A percentile compares a stretch with the other conserved stretches of the same genome.
phyloP scores from a whole-genome alignment of 306 rosid genomes.

The Oxytropis ochrocephala region DNA sequence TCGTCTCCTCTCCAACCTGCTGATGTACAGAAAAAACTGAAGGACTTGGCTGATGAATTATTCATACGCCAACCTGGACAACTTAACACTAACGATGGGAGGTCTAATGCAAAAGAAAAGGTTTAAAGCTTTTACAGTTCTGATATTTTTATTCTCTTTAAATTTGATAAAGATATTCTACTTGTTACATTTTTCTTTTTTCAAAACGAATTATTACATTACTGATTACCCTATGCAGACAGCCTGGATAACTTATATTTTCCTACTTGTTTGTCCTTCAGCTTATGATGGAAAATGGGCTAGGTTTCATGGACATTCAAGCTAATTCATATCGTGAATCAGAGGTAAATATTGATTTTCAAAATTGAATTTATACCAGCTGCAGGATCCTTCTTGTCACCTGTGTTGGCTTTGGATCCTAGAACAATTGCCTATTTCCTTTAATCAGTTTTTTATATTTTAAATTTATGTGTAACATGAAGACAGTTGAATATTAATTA shows the following conservation, averaged over 20 bases:
- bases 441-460: not conserved
- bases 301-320: slow-evolving; percentile 36
- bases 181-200: not conserved
- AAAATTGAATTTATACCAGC: slow-evolving; percentile 10
- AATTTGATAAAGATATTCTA: not conserved
- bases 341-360: slow-evolving; percentile 42
- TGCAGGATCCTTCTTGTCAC: not conserved
- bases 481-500: not conserved
- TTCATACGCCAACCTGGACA: slow-evolving; percentile 34
- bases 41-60: slow-evolving; percentile 61
- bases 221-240: not conserved
- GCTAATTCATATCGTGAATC: slow-evolving; percentile 35
- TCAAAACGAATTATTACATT: not conserved
- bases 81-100: slow-evolving; percentile 4
- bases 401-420: not conserved
- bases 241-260: not conserved
- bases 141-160: slow-evolving; percentile 1
- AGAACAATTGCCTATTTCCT: not conserved
- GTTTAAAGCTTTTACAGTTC: slow-evolving; percentile 25
- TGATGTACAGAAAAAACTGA: slow-evolving; percentile 60
- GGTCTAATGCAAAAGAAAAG: slow-evolving; percentile 33
- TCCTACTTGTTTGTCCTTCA: slow-evolving; percentile 14
- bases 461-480: not conserved
- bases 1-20: slow-evolving; percentile 63
- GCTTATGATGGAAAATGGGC: slow-evolving; percentile 37